phyloP scores from a whole-genome alignment of 2,329 filamentous ascomycete genomes.

The Pseudocercospora macadamiae region DNA sequence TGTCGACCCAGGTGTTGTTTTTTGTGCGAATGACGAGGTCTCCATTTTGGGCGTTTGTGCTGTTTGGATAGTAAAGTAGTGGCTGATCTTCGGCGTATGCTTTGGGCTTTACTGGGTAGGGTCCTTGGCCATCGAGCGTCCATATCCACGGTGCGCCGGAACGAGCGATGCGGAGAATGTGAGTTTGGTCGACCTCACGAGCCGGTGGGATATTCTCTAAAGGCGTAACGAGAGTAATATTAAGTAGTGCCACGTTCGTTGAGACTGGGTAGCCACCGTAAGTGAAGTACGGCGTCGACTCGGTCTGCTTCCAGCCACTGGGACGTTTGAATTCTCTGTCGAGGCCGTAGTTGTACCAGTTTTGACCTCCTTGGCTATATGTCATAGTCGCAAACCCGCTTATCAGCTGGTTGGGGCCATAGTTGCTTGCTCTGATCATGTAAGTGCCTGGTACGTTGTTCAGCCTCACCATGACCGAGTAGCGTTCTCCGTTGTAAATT shows the following conservation, averaged over 20 bases:
- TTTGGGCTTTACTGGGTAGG: no score
- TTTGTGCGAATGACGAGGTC: conserved; percentile 25
- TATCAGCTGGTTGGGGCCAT: conserved; percentile 14
- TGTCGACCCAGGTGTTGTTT: conserved; percentile 39
- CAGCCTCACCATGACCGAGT: conserved; percentile 55
- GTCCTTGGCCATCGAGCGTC: neutral
- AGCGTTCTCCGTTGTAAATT: conserved; percentile 58
- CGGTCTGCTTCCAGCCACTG: neutral
- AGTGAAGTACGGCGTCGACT: conserved; percentile 7
- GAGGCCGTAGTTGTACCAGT: no score
- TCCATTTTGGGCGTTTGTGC: neutral
- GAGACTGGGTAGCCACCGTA: conserved; percentile 12
- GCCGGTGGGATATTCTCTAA: conserved; percentile 10
- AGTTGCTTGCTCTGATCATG: conserved; percentile 15
- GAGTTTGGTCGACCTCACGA: conserved; percentile 3
- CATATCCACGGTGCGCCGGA: conserved; percentile 1
- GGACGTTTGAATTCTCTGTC: neutral
- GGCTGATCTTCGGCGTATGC: neutral
- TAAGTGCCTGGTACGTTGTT: conserved; percentile 47
- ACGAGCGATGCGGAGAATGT: conserved; percentile 13
- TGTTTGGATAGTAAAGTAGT: neutral
- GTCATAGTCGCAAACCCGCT: conserved; percentile 17
- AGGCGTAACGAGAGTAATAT: conserved; percentile 7
- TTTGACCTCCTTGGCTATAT: no score
- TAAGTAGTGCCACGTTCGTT: no score